Base-by-base conservation (phyloP, 305 asterid genomes). In the Plantago coronopus region DNA sequence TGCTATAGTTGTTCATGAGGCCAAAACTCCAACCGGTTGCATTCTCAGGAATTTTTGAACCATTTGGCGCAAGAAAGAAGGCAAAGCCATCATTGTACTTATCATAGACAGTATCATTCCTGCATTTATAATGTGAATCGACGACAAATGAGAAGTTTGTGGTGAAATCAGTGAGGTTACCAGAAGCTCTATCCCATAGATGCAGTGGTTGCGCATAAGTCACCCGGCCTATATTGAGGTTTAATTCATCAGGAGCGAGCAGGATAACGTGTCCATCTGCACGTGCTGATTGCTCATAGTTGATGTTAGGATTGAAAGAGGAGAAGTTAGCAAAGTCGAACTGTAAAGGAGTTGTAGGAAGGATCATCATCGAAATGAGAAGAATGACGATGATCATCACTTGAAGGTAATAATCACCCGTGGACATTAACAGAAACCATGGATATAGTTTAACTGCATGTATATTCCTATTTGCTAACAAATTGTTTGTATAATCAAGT, bases 51-150 rank as follows among this genome's bases (percentile, higher is more conserved):
- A 74, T 62, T n/a, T 34, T 29, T 8, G 64, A 62, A 20, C 64
- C 70, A 11, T 21, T 60, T 13, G 79, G 73, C 14, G 73, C 79
- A 16, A 74, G 54, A 57, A 74, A 74, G 61, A 74, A 74, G 0
- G 70, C 70, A 0, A 74, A 27, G 17, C 79, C 79, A 54, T 70
- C 79, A 17, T 64, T 73, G 15, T 18, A 18, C 1, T 4, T n/a
- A n/a, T n/a, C n/a, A n/a, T n/a, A n/a, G n/a, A n/a, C n/a, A n/a
- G n/a, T n/a, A n/a, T n/a, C n/a, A n/a, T n/a, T n/a, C n/a, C n/a
- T 6, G 5, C 0, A 1, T 10, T 10, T 48, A 7, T 2, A 6
- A 12, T 14, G 53, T 9, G 40, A 48, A 7, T 19, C 8, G 11
- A 48, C 19, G 27, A 48, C n/a, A 19, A 48, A 48, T 14, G 54